Conservation (phyloP, 768 basidiomycete genomes). For the Serpula lacrymans region DNA sequence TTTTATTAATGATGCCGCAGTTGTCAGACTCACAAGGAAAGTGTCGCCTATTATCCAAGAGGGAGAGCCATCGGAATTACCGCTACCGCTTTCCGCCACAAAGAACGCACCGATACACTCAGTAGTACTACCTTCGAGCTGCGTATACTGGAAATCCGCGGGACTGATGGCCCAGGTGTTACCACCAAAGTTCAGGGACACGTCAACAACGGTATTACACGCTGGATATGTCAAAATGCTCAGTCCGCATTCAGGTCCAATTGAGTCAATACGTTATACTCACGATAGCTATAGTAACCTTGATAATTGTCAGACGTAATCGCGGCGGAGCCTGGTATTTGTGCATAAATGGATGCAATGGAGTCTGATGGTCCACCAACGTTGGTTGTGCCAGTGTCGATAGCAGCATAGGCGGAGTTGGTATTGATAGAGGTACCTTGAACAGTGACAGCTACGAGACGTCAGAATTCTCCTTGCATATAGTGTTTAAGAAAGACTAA, state of each 20-base stretch:
- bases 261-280: slow-evolving; percentile 2
- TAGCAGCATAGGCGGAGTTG: slow-evolving; percentile 36
- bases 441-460: slow-evolving; percentile 31
- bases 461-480: background rate
- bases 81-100: slow-evolving; percentile 31
- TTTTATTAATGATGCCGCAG: background rate
- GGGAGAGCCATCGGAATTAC: slow-evolving; percentile 21
- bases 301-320: slow-evolving; percentile 31
- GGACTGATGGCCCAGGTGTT: slow-evolving; percentile 45
- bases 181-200: slow-evolving; percentile 43
- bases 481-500: slow-evolving; percentile 7
- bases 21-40: slow-evolving; percentile 31
- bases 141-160: slow-evolving; percentile 44
- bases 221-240: slow-evolving; percentile 14
- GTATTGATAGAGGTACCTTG: slow-evolving; percentile 24
- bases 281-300: slow-evolving; percentile 50
- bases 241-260: background rate
- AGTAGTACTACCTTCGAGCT: slow-evolving; percentile 27
- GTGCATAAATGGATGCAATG: slow-evolving; percentile 41
- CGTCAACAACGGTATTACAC: slow-evolving; percentile 33
- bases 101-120: slow-evolving; percentile 56
- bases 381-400: slow-evolving; percentile 63
- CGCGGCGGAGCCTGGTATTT: slow-evolving; percentile 40
- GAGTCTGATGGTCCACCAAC: slow-evolving; percentile 45
- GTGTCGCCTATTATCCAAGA: slow-evolving; percentile 56